Conservation (phyloP, 805 yeast genomes). For the Clavispora fructus region DNA sequence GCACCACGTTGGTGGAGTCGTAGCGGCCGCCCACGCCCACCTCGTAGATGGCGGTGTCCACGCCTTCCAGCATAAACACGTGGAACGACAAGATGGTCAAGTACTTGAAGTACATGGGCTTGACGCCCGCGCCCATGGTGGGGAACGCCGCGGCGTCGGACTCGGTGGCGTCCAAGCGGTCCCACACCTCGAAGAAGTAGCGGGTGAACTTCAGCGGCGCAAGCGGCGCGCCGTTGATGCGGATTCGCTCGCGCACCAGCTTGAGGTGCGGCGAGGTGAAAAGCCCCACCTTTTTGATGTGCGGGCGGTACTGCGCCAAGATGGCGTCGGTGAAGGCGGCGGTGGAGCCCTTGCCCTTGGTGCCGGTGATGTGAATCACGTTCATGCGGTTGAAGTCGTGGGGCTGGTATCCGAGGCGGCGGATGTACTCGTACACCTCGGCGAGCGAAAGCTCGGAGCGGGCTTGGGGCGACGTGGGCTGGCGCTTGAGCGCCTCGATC, state of each 20-base stretch:
- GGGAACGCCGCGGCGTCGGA: slow-evolving; percentile 62
- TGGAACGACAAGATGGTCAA: slow-evolving; percentile 88
- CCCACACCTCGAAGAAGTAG: slow-evolving; percentile 95
- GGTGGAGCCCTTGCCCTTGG: slow-evolving; percentile 97
- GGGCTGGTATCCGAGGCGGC: slow-evolving; percentile 41
- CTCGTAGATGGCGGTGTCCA: slow-evolving; percentile 92
- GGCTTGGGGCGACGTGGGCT: slow-evolving; percentile 53
- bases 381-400: slow-evolving; percentile 69
- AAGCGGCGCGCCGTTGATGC: slow-evolving; percentile 82
- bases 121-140: slow-evolving; percentile 58
- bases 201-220: slow-evolving; percentile 71
- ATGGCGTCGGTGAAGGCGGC: slow-evolving; percentile 91
- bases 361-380: slow-evolving; percentile 90
- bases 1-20: slow-evolving; percentile 90
- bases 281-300: slow-evolving; percentile 69
- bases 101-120: slow-evolving; percentile 91
- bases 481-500: slow-evolving; percentile 71
- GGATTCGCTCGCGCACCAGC: slow-evolving; percentile 85
- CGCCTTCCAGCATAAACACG: slow-evolving; percentile 79
- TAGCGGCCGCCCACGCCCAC: slow-evolving; percentile 98
- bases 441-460: slow-evolving; percentile 62
- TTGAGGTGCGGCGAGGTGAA: slow-evolving; percentile 95
- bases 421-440: slow-evolving; percentile 58
- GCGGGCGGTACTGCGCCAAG: slow-evolving; percentile 51
- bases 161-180: slow-evolving; percentile 53